Base-by-base conservation (phyloP, 768 basidiomycete genomes). In the Lactarius sp. region DNA sequence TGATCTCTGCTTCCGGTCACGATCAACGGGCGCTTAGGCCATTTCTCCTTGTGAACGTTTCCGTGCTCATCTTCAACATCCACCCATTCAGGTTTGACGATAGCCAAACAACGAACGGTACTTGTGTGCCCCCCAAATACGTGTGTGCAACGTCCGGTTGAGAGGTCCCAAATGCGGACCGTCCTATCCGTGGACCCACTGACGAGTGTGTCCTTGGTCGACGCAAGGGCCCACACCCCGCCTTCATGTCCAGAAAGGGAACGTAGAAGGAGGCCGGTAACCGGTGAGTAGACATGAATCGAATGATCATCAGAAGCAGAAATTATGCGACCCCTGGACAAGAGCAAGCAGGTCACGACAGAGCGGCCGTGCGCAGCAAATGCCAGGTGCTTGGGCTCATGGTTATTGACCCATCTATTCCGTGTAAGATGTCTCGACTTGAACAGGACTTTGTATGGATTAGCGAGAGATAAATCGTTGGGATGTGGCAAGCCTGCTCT, bases 241-340 rank as follows among this genome's bases (percentile, higher is more conserved):
- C 95, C 95, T 69, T 94, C 91, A 70, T 98, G 95, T 3, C 95
- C 96, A 62, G 90, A 82, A 49, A 98, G 80, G 1, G 87, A 83
- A 47, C 83, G 85, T 5, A 88, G 74, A 22, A 91, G 81, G 42
- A 84, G 80, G 13, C 96, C 96, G 0, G 88, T 90, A 33, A 81
- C 73, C n/a, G 92, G 94, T 27, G 88, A 89, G 73, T 96, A 98
- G 52, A 99, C 86, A 71, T 95, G 92, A 71, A 98, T 97, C 4
- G 93, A 91, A 70, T 98, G 93, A 75, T 98, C 95, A 74, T 99
- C 96, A 0, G 94, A 96, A 12, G 96, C 95, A 12, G 92, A 94
- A 70, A 99, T 93, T 76, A 99, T 93, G 65, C 95, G 92, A 36
- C 91, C 90, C 64, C 86, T 85, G 55, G 96, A 97, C 77, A 99